Percentiles rank a stretch among this genome's conserved stretches.
These are phyloP conservation scores for Scheffersomyces illinoinensis DNA, from an alignment of 1,139 yeast species.

Conservation along the genomic window DNA sequence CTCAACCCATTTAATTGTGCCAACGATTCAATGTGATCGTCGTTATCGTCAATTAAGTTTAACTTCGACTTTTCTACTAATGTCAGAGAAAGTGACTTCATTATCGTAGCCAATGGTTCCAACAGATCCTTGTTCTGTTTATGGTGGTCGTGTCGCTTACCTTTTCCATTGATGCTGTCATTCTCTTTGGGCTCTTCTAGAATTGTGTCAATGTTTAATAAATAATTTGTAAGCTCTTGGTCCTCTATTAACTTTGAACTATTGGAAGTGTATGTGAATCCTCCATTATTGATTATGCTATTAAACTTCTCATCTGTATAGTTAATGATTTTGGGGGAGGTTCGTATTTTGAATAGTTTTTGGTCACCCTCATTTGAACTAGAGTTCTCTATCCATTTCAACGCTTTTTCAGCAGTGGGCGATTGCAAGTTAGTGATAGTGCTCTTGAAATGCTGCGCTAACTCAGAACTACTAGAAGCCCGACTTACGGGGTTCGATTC, in stretches of 20 bases:
- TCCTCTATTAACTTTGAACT: constrained; percentile 16
- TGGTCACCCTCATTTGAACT: not conserved
- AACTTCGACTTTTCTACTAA: not conserved
- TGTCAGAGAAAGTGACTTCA: constrained; percentile 4
- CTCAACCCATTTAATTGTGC: constrained; percentile 13
- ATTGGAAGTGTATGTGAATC: constrained; percentile 19
- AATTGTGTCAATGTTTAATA: constrained; percentile 36
- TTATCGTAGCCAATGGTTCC: constrained; percentile 7
- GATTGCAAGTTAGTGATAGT: not conserved
- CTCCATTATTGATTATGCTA: constrained; percentile 23
- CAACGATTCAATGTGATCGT: constrained; percentile 6
- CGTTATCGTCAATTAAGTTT: constrained; percentile 3
- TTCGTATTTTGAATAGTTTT: not conserved
- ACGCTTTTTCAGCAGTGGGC: constrained; percentile 2
- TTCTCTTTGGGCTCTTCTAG: constrained; percentile 17
- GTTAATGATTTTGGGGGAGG: not conserved
- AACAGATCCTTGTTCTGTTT: constrained; percentile 8
- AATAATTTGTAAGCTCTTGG: constrained; percentile 30
- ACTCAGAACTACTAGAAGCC: constrained; percentile 8
- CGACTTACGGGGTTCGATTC: constrained; percentile 10
- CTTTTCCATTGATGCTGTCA: constrained; percentile 3
- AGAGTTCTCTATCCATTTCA: constrained; percentile 2
- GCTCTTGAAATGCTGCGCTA: constrained; percentile 3
- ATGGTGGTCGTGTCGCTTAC: not conserved
- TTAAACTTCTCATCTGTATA: constrained; percentile 14